These are phyloP conservation scores for Exophiala sp. DNA, from an alignment of 2,329 filamentous ascomycete genomes.

Conservation along the genomic window DNA sequence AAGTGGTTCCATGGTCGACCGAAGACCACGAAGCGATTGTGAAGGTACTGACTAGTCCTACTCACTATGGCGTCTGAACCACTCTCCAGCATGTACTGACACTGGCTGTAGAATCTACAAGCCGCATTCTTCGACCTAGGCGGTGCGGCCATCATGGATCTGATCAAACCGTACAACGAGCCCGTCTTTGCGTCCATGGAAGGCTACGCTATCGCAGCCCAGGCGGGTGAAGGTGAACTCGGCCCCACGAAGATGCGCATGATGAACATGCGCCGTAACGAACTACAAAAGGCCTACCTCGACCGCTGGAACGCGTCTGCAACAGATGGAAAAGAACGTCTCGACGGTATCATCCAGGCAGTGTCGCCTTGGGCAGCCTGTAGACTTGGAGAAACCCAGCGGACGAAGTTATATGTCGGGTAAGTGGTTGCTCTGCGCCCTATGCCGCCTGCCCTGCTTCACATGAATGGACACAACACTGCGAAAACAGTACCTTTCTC, in stretches of 20 bases:
- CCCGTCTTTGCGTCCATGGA: constrained; percentile 29
- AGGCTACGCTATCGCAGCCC: constrained; percentile 25
- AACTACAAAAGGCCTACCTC: constrained; percentile 35
- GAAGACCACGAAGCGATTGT: constrained; percentile 32
- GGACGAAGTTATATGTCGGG: constrained; percentile 27
- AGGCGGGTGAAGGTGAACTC: constrained; percentile 28
- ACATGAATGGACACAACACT: too few relatives aligned
- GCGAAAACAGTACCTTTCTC: too few relatives aligned
- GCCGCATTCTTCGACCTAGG: constrained; percentile 29
- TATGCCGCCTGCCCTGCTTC: too few relatives aligned
- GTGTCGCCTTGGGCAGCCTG: constrained; percentile 35
- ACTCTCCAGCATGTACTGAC: background rate
- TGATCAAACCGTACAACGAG: constrained; percentile 29
- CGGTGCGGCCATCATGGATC: constrained; percentile 28
- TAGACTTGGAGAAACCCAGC: constrained; percentile 30
- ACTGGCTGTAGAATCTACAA: constrained; percentile 30
- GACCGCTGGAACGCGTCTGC: constrained; percentile 35
- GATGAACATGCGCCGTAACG: constrained; percentile 31
- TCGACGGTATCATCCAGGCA: constrained; percentile 36
- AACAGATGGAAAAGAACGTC: constrained; percentile 29
- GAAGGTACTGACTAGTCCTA: constrained; percentile 10
- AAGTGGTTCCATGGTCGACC: constrained; percentile 34
- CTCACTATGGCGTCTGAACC: background rate
- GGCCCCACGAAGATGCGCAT: constrained; percentile 30
- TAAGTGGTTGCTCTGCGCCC: constrained; percentile 26